A percentile compares a stretch with the other conserved stretches of the same genome.
These are phyloP conservation scores for Talaromyces adpressus DNA, from an alignment of 495 filamentous ascomycete genomes.

Conservation along the genomic window DNA sequence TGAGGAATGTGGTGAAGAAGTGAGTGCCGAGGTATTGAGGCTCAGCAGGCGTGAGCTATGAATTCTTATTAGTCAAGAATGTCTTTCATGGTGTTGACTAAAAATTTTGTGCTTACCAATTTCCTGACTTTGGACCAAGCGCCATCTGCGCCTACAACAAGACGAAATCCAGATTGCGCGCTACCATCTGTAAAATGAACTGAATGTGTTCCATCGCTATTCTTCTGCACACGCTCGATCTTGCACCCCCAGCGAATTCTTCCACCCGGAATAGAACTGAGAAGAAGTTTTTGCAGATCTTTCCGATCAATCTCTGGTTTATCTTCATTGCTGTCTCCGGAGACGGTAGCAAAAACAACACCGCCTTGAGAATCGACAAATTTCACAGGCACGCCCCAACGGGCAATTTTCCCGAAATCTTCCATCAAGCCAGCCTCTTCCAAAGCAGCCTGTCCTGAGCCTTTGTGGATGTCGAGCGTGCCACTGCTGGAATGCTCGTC, in stretches of 20 bases:
- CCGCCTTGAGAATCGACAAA: background rate
- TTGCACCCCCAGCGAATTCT: conserved; percentile 18
- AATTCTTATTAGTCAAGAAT: background rate
- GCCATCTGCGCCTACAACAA: background rate
- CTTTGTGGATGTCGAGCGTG: conserved; percentile 46
- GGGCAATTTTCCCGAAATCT: conserved; percentile 33
- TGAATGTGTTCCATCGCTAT: background rate
- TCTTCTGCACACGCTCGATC: background rate
- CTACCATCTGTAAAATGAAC: conserved; percentile 20
- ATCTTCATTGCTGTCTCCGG: conserved; percentile 28
- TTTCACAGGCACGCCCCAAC: conserved; percentile 9
- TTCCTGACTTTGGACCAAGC: conserved; percentile 1
- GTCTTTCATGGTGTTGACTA: too few species aligned
- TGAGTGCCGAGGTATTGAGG: background rate
- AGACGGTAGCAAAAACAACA: background rate
- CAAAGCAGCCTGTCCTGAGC: conserved; percentile 43
- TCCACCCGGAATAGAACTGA: conserved; percentile 27
- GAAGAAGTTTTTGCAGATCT: conserved; percentile 34
- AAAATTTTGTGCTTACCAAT: background rate
- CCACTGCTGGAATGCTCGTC: conserved; percentile 36
- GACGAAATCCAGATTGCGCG: background rate
- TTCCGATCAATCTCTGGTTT: conserved; percentile 32
- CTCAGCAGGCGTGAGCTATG: background rate
- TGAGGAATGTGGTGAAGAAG: background rate
- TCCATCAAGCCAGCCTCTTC: conserved; percentile 41